Evolutionary conservation across 768 basidiomycete genomes (phyloP), one percentile per base, ranked within the genome.

Genomic region (Termitomyces sp.): DNA sequence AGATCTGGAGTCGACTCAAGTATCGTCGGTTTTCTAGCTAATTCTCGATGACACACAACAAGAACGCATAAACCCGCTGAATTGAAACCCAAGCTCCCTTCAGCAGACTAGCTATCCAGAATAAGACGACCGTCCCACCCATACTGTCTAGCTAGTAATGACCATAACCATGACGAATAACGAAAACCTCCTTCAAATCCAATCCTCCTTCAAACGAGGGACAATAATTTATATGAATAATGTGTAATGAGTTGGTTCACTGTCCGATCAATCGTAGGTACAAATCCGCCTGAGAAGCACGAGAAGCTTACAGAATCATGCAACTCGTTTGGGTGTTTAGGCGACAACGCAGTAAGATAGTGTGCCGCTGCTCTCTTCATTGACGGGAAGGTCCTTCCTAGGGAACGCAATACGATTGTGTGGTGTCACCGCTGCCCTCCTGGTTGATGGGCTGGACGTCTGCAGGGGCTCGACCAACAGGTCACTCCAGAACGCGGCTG

Each of bases 401-500:
- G 41, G 19, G 4, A 42, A 31, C 25, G 3, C n/a, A 31, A 3
- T 31, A 25, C 6, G 9, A 6, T 16, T 8, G 25, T 9, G 8
- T 9, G 47, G 11, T n/a, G 46, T 19, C 8, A 11, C 31, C 46
- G 17, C n/a, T 4, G 8, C 11, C 14, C 35, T 41, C 40, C 40
- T 41, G 40, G 19, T 19, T 41, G 31, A 47, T 32, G 31, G 46
- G 46, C 46, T 42, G 27, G 10, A 9, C 21, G 16, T 42, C 52
- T 38, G 41, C 37, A n/a, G 44, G 31, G 34, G n/a, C n/a, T n/a
- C 2, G n/a, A 29, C 37, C 14, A 12, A 7, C 51, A 87, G 87
- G 42, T 81, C 82, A 9, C 63, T 70, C 12, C 48, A 61, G 14
- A 75, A 77, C 19, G 75, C 73, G 10, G 61, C 56, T 29, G 72